Evolutionary conservation across 148 eudicot species (phyloP).

Genomic region (Talinum fruticosum): DNA sequence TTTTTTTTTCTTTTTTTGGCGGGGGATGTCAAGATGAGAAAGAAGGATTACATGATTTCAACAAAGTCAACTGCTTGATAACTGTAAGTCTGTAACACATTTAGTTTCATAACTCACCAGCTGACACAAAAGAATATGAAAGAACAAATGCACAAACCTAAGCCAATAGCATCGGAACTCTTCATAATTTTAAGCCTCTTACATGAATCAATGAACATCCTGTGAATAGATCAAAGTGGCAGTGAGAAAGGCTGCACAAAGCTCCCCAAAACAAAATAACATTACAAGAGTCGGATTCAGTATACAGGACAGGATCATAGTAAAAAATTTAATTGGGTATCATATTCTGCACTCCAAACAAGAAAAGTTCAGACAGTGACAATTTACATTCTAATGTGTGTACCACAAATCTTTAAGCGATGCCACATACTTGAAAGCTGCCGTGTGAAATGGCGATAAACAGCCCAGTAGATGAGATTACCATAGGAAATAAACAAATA

Average conservation of each 20-base stretch:
- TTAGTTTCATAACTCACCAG: background rate
- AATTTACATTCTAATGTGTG: no score
- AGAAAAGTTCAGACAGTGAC: no score
- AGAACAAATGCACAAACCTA: constrained; percentile 32
- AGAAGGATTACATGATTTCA: no score
- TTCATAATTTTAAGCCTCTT: constrained; percentile 81
- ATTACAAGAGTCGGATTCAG: no score
- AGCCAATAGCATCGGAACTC: constrained; percentile 79
- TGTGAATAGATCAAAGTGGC: constrained; percentile 17
- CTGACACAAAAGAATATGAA: background rate
- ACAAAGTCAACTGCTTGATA: no score
- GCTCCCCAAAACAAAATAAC: background rate
- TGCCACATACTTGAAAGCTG: background rate
- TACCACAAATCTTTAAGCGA: no score
- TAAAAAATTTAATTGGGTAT: no score
- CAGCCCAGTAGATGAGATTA: background rate
- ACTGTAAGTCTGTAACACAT: no score
- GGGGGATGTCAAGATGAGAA: background rate
- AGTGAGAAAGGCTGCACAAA: background rate
- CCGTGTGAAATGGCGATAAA: background rate
- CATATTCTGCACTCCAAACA: no score
- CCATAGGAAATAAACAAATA: no score
- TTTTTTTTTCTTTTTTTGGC: no score
- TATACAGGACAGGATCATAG: no score
- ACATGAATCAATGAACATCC: constrained; percentile 75